phyloP scores from a whole-genome alignment of 257 asterid species.

The Przewalskia tangutica region DNA sequence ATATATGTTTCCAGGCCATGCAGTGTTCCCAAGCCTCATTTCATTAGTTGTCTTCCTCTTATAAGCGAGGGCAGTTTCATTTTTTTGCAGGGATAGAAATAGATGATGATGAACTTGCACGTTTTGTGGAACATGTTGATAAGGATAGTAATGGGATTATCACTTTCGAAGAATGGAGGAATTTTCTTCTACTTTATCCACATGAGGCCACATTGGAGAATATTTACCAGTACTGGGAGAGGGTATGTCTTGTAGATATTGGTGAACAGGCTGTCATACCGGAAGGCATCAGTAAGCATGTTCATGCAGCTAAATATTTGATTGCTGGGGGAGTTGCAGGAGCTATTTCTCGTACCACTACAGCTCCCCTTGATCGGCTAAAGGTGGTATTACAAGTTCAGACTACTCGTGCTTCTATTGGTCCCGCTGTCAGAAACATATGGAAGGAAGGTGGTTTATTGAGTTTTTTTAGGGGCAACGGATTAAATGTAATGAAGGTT shows the following conservation, averaged over 20 bases:
- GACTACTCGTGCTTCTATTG: constrained; percentile 58
- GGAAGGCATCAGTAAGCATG: constrained; percentile 87
- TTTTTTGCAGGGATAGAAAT: constrained; percentile 87
- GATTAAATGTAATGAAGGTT: constrained; percentile 83
- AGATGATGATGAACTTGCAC: constrained; percentile 84
- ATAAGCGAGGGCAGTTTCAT: constrained; percentile 55
- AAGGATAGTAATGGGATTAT: constrained; percentile 91
- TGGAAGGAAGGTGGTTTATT: constrained; percentile 65
- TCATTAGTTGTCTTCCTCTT: constrained; percentile 34
- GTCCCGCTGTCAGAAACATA: constrained; percentile 48
- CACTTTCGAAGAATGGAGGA: constrained; percentile 98
- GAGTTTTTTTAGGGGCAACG: constrained; percentile 89
- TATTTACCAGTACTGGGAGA: constrained; percentile 86
- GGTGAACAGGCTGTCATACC: constrained; percentile 96
- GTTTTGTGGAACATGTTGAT: constrained; percentile 93
- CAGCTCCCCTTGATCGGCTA: constrained; percentile 94
- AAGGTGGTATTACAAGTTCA: constrained; percentile 90
- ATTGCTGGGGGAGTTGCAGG: constrained; percentile 99
- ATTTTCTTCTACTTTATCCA: constrained; percentile 85
- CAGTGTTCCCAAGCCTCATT: background rate
- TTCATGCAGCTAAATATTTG: constrained; percentile 66
- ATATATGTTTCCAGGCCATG: background rate
- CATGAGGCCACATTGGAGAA: constrained; percentile 92
- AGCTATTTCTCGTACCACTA: constrained; percentile 87
- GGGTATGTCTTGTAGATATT: constrained; percentile 86